Percentiles rank a stretch among this genome's conserved stretches.
Evolutionary conservation across 2,329 filamentous ascomycete genomes (phyloP).

Genomic region (Aureobasidium subglaciale): DNA sequence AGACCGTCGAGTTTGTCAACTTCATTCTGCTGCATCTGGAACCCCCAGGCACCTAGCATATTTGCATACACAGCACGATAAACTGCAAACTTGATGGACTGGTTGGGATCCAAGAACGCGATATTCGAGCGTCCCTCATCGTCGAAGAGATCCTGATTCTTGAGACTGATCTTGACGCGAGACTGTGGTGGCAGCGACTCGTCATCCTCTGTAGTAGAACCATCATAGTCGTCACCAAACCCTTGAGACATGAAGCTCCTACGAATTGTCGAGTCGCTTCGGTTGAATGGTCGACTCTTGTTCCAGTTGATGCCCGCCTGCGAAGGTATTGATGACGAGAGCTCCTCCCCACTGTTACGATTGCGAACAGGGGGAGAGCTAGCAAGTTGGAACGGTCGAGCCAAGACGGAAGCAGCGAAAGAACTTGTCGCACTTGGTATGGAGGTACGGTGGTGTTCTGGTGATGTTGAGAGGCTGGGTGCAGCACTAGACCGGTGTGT

Average conservation of each 20-base stretch:
- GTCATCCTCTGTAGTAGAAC: constrained; percentile 31
- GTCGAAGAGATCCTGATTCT: constrained; percentile 52
- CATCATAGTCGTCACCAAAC: constrained; percentile 23
- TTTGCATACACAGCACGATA: constrained; percentile 54
- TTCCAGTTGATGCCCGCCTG: constrained; percentile 40
- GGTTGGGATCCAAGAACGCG: constrained; percentile 44
- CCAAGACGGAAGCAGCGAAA: constrained; percentile 33
- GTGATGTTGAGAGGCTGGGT: constrained; percentile 37
- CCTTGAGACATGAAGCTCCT: constrained; percentile 22
- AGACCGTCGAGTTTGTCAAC: constrained; percentile 50
- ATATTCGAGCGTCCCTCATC: constrained; percentile 41
- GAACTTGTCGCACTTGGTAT: constrained; percentile 34
- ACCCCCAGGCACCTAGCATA: constrained; percentile 51
- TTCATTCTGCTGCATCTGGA: constrained; percentile 49
- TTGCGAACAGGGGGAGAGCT: constrained; percentile 31
- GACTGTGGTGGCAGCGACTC: constrained; percentile 26
- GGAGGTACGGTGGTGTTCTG: constrained; percentile 30
- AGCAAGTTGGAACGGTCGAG: constrained; percentile 32
- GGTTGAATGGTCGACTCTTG: constrained; percentile 28
- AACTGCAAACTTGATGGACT: constrained; percentile 41
- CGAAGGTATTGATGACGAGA: constrained; percentile 36
- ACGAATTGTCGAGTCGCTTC: constrained; percentile 24
- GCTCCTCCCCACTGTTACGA: constrained; percentile 30
- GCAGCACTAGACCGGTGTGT: constrained; percentile 34
- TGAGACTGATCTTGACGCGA: constrained; percentile 45